phyloP scores from a whole-genome alignment of 805 yeast species.

The Schizosaccharomyces lindneri region DNA sequence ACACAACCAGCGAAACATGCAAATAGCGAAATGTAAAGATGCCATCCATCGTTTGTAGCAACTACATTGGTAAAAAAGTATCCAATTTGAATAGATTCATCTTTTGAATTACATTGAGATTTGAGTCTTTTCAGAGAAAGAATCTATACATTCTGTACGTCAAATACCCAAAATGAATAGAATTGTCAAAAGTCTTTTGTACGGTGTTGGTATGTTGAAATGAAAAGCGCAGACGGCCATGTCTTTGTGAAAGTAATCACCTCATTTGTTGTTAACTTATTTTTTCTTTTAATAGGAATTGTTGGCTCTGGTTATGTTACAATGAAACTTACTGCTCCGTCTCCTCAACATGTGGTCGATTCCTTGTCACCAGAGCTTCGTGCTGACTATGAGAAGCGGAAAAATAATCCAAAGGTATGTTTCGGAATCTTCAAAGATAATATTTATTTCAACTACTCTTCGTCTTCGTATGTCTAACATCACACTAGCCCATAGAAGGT shows the following conservation, averaged over 20 bases:
- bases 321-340: background rate
- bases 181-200: background rate
- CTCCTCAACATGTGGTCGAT: background rate
- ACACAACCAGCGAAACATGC: too few species aligned
- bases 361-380: background rate
- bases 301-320: background rate
- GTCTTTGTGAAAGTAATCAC: background rate
- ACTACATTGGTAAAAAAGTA: too few species aligned
- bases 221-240: background rate
- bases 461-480: background rate
- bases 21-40: too few species aligned
- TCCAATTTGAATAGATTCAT: too few species aligned
- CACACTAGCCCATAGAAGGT: background rate
- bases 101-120: too few species aligned
- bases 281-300: background rate
- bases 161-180: background rate
- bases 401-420: background rate
- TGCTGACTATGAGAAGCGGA: background rate
- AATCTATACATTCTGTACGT: too few species aligned
- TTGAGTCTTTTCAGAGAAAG: too few species aligned
- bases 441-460: background rate
- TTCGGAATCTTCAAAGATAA: background rate
- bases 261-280: too few species aligned
- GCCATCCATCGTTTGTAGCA: too few species aligned
- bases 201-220: background rate